Base-by-base conservation (phyloP, 768 basidiomycete genomes). In the Gymnopilus junonius region DNA sequence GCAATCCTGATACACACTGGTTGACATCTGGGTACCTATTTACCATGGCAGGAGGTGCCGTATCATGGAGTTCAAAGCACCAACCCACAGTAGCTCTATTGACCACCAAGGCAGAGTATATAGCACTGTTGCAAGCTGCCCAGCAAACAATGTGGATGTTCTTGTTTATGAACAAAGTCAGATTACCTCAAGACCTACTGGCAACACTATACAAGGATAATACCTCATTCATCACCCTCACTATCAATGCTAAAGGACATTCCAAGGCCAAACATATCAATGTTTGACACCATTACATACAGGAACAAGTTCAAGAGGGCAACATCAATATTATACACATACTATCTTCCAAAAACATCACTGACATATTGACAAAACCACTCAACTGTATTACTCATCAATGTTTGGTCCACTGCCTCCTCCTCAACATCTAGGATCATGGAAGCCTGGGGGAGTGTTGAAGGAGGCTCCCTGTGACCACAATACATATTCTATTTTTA, bases 331-430 rank as follows among this genome's bases (percentile, higher is more conserved):
- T 74, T 17, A 27, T 63, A 14, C 71, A 71, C 55, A 63, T 74
- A 21, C 72, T 76, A 0, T 71, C 73, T 8, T 57, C 31, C 1
- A 67, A 78, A 0, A 77, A 78, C 61, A 43, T 71, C 14, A 79
- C 81, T 1, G 77, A 82, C 62, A 62, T 79, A 4, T 65, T 83
- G 20, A 83, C 79, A 0, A 83, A 82, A 64, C 61, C 70, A 0
- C 68, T 80, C 25, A 15, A 53, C 15, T 50, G 43, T 8, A 27
- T 67, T 11, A 32, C 42, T 60, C 12, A 55, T 46, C 8, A 67
- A 65, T 21, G 32, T 11, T 8, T 34, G 32, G 32, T 34, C 8
- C 8, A 4, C 8, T 6, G 8, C 3, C 37, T 39, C 4, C 8
- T 6, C 11, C 37, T 39, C 15, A 4, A 51, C 50, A 0, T 50